Conservation (phyloP, 2,329 filamentous ascomycete species). For the Fusarium acutatum region DNA sequence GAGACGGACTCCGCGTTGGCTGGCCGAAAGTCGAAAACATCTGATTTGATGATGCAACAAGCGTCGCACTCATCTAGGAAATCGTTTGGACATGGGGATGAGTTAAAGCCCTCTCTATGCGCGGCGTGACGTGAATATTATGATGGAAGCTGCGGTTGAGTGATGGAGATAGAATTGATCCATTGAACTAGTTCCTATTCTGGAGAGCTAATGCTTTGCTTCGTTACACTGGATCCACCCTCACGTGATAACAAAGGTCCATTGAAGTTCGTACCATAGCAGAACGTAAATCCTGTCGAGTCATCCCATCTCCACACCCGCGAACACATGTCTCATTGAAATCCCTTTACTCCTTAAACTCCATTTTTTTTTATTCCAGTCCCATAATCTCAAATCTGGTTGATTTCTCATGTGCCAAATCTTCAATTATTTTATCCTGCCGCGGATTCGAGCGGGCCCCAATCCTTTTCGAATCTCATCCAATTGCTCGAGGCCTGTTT, state of each 20-base stretch:
- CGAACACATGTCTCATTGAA: conserved; percentile 5
- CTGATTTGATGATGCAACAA: conserved; percentile 52
- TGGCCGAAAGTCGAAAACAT: conserved; percentile 51
- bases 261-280: not conserved
- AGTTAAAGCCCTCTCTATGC: conserved; percentile 24
- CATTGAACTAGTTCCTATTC: conserved; percentile 33
- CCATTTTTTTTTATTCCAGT: conserved; percentile 10
- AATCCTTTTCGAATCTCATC: conserved; percentile 87
- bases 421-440: conserved; percentile 31
- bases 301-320: not conserved
- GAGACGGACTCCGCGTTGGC: conserved; percentile 47
- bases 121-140: conserved; percentile 12
- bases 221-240: conserved; percentile 7
- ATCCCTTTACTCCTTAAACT: conserved; percentile 21
- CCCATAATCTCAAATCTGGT: no score
- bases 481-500: conserved; percentile 85
- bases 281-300: not conserved
- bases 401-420: no score
- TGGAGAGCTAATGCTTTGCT: conserved; percentile 35
- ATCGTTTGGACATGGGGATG: conserved; percentile 47
- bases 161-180: conserved; percentile 29
- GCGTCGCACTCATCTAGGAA: conserved; percentile 50
- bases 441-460: conserved; percentile 74
- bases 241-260: conserved; percentile 32
- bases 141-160: conserved; percentile 3